These are phyloP conservation scores for Sporothrix mexicana DNA, from an alignment of 2,329 filamentous ascomycete species.

Conservation along the genomic window DNA sequence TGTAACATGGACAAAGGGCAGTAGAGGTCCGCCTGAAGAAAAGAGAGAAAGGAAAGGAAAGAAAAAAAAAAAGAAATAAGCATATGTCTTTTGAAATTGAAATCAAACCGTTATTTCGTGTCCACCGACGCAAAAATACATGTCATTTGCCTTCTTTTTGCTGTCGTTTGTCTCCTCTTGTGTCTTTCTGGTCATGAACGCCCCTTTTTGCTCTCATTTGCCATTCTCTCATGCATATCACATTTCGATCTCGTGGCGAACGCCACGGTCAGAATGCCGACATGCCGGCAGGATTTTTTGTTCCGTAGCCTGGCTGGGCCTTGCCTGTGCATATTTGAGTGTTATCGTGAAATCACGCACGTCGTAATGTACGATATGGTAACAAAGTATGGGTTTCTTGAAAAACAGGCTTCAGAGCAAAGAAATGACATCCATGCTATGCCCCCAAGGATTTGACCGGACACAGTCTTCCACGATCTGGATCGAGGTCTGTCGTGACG, in stretches of 20 bases:
- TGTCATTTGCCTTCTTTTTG: slow-evolving; percentile 11
- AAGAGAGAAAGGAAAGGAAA: not conserved
- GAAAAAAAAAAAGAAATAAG: not conserved
- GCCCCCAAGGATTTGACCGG: not conserved
- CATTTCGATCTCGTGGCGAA: not conserved
- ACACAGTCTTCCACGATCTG: not conserved
- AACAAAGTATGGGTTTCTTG: not conserved
- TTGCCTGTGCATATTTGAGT: too few species aligned
- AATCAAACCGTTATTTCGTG: slow-evolving; percentile 9
- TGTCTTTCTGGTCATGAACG: too few species aligned
- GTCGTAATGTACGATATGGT: too few species aligned
- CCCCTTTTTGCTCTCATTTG: not conserved
- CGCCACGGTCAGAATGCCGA: not conserved
- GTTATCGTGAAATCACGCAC: not conserved
- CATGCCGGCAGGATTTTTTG: slow-evolving; percentile 8
- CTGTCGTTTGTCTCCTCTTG: not conserved
- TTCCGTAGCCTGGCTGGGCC: not conserved
- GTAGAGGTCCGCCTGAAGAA: too few species aligned
- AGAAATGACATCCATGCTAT: not conserved
- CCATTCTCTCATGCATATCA: not conserved
- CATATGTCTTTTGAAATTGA: not conserved
- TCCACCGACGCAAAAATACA: slow-evolving; percentile 8
- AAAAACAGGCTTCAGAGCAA: slow-evolving; percentile 4
- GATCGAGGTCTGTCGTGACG: not conserved
- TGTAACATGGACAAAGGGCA: too few species aligned